phyloP scores from a whole-genome alignment of 2,329 filamentous ascomycete genomes.

The Aciculosporium take region DNA sequence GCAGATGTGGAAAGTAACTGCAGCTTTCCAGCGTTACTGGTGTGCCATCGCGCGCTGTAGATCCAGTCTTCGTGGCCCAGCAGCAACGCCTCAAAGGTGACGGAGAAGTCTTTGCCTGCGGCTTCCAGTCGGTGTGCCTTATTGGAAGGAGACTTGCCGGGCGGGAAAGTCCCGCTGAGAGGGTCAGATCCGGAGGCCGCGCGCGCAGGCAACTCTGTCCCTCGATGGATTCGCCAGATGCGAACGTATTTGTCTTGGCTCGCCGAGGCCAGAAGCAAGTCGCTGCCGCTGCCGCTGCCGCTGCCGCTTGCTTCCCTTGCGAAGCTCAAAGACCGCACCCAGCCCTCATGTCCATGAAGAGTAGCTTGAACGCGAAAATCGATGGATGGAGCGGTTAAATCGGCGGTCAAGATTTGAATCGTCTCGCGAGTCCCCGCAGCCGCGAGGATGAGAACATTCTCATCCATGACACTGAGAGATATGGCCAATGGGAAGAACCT shows the following conservation, averaged over 20 bases:
- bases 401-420: constrained; percentile 66
- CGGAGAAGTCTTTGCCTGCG: constrained; percentile 49
- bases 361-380: constrained; percentile 61
- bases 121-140: constrained; percentile 69
- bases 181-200: constrained; percentile 41
- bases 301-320: constrained; percentile 41
- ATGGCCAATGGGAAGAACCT: constrained; percentile 72
- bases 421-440: constrained; percentile 70
- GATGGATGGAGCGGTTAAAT: constrained; percentile 21
- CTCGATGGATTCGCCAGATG: constrained; percentile 73
- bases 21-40: constrained; percentile 34
- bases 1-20: constrained; percentile 82
- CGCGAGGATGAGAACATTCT: constrained; percentile 52
- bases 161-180: constrained; percentile 40
- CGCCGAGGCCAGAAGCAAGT: constrained; percentile 75
- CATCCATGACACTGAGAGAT: constrained; percentile 47
- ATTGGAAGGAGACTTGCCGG: constrained; percentile 67
- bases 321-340: constrained; percentile 80
- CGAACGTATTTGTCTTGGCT: constrained; percentile 97
- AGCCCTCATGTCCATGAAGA: constrained; percentile 81
- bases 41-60: constrained; percentile 70
- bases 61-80: constrained; percentile 98
- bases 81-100: constrained; percentile 87
- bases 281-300: constrained; percentile 41
- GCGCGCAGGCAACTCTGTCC: constrained; percentile 46